Percentiles rank a stretch among this genome's conserved stretches.
Evolutionary conservation across 2,329 filamentous ascomycete species (phyloP).

Genomic region (Xylariaceae sp.): DNA sequence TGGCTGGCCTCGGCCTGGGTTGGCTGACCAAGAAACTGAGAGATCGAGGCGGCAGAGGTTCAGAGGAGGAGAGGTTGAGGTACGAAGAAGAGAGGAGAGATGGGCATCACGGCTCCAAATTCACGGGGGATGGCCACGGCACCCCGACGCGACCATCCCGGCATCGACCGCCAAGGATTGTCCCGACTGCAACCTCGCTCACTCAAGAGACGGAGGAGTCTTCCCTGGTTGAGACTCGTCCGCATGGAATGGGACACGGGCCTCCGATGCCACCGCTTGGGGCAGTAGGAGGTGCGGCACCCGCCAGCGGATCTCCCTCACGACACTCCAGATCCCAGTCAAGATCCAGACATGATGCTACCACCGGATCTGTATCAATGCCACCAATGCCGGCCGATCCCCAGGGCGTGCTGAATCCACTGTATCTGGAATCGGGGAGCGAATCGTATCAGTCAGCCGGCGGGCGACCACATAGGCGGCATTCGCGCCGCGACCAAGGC

Average conservation of each 20-base stretch:
- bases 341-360: slow-evolving; percentile 29
- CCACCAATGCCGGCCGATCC: slow-evolving; percentile 48
- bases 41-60: slow-evolving; percentile 44
- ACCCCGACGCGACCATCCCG: slow-evolving; percentile 35
- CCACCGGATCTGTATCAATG: slow-evolving; percentile 31
- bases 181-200: slow-evolving; percentile 21
- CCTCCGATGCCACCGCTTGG: slow-evolving; percentile 32
- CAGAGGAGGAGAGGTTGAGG: slow-evolving; percentile 39
- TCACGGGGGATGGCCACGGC: slow-evolving; percentile 60
- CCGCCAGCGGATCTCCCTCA: slow-evolving; percentile 14
- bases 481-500: slow-evolving; percentile 37
- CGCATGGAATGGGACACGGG: slow-evolving; percentile 24
- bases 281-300: slow-evolving; percentile 14
- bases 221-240: slow-evolving; percentile 32
- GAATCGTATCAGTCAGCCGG: slow-evolving; percentile 35
- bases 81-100: slow-evolving; percentile 46
- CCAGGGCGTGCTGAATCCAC: slow-evolving; percentile 31
- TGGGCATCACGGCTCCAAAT: slow-evolving; percentile 55
- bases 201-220: slow-evolving; percentile 27
- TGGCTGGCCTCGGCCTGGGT: slow-evolving; percentile 58
- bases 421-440: slow-evolving; percentile 33
- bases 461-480: slow-evolving; percentile 32
- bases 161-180: slow-evolving; percentile 21
- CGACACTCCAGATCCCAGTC: slow-evolving; percentile 16
- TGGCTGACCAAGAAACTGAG: slow-evolving; percentile 61